Conservation (phyloP, 495 filamentous ascomycete species). For the Penicillium bovifimosum region DNA sequence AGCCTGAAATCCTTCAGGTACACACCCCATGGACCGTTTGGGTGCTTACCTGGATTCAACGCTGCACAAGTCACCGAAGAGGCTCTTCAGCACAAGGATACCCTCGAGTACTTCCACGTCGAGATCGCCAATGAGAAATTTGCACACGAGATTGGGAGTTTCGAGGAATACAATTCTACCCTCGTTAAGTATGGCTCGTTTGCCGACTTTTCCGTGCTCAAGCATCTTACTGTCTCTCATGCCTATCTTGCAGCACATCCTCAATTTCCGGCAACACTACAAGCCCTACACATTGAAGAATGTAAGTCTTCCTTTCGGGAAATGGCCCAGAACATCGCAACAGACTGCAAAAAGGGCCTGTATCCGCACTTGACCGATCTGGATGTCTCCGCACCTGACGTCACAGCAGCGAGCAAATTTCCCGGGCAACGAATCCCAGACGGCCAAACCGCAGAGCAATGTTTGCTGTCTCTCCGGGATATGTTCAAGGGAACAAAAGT, state of each 20-base stretch:
- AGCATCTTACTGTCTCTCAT: no score
- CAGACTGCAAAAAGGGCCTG: slow-evolving; percentile 12
- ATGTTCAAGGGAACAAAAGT: slow-evolving; percentile 21
- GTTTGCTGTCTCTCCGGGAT: slow-evolving; percentile 11
- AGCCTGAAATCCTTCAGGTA: no score
- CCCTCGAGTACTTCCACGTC: no score
- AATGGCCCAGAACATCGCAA: slow-evolving; percentile 17
- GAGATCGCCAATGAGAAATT: no score
- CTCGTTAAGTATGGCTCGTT: no score
- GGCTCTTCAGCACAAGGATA: no score
- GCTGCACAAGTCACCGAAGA: no score
- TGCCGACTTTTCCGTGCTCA: no score
- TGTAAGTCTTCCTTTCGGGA: slow-evolving; percentile 22
- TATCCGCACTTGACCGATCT: slow-evolving; percentile 15
- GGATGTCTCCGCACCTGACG: slow-evolving; percentile 16
- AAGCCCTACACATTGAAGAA: slow-evolving; percentile 17
- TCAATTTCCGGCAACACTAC: slow-evolving; percentile 16
- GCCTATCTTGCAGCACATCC: no score
- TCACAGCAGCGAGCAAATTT: slow-evolving; percentile 16
- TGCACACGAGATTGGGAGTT: background rate
- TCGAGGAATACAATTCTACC: no score
- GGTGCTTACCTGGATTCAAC: no score
- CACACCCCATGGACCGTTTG: no score
- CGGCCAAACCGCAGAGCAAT: slow-evolving; percentile 19
- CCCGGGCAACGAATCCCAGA: slow-evolving; percentile 16